Base-by-base conservation (phyloP, 2,329 filamentous ascomycete genomes). In the Xylogone sp. region DNA sequence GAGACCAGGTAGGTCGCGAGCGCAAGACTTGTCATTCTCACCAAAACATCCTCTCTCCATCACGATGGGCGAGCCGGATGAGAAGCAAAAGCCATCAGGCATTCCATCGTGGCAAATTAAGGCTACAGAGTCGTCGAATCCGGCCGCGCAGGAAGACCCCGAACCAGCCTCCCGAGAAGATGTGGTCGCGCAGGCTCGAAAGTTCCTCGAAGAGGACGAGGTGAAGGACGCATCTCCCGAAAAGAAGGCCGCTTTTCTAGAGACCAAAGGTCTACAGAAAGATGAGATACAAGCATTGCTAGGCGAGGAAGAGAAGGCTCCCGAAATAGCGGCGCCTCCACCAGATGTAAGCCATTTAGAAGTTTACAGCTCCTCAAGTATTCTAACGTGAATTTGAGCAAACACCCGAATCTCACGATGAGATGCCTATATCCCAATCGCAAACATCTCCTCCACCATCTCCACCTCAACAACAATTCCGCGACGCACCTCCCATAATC, bases 221-320 rank as follows among this genome's bases (percentile, higher is more conserved):
- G 88, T 96, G 52, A 82, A 79, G 53, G 73, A 86, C 68, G 83
- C 86, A 29, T 76, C 86, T 0, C 76, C 77, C 43, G 86, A 89
- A 51, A 85, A 83, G 69, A 96, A 96, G 72, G 74, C 80, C 19
- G 79, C 81, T 7, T 96, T 96, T 60, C 72, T 97, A 1, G 78
- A 84, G 62, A 82, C 81, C 47, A 97, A 97, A 67, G 89, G 89
- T 3, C 72, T 96, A 7, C 72, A 71, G 3, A 72, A 79, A 3
- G 75, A 78, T 27, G 83, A 93, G 55, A 89, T 96, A 54, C 74
- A 88, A 58, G 72, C 74, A 46, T 73, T 96, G 7, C 70, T 96
- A 56, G 73, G 67, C 8, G 55, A 63, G 7, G 34, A 47, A 21
- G 42, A 48, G 21, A 47, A 13, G 45, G 21, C 48, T 18, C 21